Percentiles rank a stretch among this genome's conserved stretches.
These are phyloP conservation scores for Aristolochia contorta DNA, from an alignment of 164 flowering plant species.

Conservation along the genomic window DNA sequence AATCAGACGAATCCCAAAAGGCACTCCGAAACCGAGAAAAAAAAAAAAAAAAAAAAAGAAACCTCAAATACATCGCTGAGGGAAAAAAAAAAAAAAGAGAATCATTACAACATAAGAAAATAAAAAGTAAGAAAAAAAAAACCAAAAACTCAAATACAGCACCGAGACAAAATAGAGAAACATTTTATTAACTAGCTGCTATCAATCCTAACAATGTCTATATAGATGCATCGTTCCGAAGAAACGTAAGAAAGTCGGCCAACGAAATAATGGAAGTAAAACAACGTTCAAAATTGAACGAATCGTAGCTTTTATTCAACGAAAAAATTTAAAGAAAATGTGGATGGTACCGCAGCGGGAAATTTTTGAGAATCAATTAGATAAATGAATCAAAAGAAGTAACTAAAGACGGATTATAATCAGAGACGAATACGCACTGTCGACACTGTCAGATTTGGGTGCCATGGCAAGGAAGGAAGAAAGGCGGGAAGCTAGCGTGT, in stretches of 20 bases:
- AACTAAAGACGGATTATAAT: background rate
- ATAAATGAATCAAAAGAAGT: background rate
- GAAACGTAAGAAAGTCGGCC: too few species aligned
- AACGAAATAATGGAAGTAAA: too few species aligned
- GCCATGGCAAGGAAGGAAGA: slow-evolving; percentile 35
- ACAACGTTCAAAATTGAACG: too few species aligned
- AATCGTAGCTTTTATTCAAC: background rate
- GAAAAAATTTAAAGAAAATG: background rate
- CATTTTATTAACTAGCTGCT: background rate
- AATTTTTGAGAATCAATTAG: background rate
- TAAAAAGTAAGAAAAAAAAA: background rate
- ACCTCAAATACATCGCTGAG: background rate
- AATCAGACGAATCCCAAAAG: background rate
- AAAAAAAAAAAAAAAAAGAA: background rate
- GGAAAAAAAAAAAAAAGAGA: background rate
- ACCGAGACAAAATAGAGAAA: background rate
- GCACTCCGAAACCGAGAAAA: background rate
- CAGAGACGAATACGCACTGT: slow-evolving; percentile 23
- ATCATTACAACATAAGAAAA: background rate
- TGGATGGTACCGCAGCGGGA: background rate
- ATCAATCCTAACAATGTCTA: too few species aligned
- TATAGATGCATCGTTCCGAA: too few species aligned
- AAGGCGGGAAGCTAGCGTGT: background rate
- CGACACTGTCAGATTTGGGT: slow-evolving; percentile 62
- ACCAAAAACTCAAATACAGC: background rate